Percentiles rank a stretch among this genome's conserved stretches.
phyloP scores from a whole-genome alignment of 1,139 yeast genomes.

The Hyphopichia khmerensis region DNA sequence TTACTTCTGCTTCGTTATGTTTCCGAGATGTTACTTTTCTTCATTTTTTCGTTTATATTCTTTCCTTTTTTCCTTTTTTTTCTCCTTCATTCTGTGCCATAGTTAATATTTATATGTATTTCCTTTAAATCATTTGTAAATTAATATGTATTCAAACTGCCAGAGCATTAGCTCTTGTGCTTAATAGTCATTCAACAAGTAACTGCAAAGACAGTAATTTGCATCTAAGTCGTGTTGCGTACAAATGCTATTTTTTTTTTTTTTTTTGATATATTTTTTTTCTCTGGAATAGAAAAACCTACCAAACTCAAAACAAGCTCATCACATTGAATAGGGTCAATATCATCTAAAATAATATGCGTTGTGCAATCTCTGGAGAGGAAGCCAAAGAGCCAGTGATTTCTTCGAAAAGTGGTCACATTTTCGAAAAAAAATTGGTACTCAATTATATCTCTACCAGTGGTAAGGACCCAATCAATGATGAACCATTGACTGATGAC shows the following conservation, averaged over 20 bases:
- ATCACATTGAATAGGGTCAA: not conserved
- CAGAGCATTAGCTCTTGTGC: no score
- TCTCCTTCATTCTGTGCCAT: slow-evolving; percentile 1
- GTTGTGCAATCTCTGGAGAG: slow-evolving; percentile 57
- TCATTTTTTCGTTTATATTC: not conserved
- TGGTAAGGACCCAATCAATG: slow-evolving; percentile 75
- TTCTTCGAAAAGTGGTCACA: slow-evolving; percentile 67
- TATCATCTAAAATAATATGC: slow-evolving; percentile 5
- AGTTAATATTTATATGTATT: not conserved
- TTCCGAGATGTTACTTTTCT: not conserved
- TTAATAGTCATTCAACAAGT: no score
- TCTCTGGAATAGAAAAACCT: not conserved
- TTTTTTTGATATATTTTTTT: not conserved
- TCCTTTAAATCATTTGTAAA: no score
- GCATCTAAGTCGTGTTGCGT: no score
- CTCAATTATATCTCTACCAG: slow-evolving; percentile 62
- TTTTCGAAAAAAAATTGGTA: slow-evolving; percentile 67
- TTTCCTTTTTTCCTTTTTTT: no score
- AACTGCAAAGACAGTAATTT: no score
- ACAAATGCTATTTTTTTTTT: not conserved
- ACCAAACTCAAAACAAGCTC: not conserved
- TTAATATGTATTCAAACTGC: no score
- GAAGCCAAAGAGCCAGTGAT: slow-evolving; percentile 68
- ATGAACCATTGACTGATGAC: slow-evolving; percentile 54
- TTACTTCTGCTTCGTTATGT: not conserved